phyloP scores from a whole-genome alignment of 192 early-diverging fungal genomes.

The Rhizoclosmatium globosum region DNA sequence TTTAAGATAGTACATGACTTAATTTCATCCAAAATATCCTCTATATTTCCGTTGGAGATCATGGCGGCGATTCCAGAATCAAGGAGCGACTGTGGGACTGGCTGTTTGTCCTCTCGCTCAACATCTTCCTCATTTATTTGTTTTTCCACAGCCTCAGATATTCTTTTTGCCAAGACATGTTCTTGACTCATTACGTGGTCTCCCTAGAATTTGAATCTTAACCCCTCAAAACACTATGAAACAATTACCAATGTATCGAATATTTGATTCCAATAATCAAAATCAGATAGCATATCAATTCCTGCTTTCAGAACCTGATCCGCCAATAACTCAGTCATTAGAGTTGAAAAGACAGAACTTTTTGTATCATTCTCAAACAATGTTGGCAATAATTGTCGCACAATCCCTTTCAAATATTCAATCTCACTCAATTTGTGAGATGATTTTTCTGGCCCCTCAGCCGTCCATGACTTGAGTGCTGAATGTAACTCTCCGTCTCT shows the following conservation, averaged over 20 bases:
- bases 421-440: conserved; percentile 5
- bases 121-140: conserved; percentile 17
- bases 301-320: conserved; percentile 75
- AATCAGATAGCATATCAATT: conserved; percentile 74
- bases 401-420: conserved; percentile 41
- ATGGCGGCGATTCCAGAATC: neutral
- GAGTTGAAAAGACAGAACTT: conserved; percentile 63
- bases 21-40: conserved; percentile 14
- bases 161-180: conserved; percentile 26
- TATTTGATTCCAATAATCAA: conserved; percentile 88
- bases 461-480: conserved; percentile 47
- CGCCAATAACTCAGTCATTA: conserved; percentile 80
- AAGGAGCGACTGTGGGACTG: neutral
- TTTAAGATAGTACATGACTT: neutral
- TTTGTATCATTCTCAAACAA: conserved; percentile 66
- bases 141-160: conserved; percentile 29
- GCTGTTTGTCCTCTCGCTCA: neutral
- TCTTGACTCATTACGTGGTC: conserved; percentile 30
- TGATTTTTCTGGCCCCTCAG: neutral
- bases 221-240: neutral
- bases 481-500: conserved; percentile 63
- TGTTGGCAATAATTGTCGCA: conserved; percentile 60
- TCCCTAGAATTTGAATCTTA: neutral
- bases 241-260: conserved; percentile 60
- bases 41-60: neutral